Evolutionary conservation across 257 asterid species (phyloP).

Genomic region (Plectranthus barbatus): DNA sequence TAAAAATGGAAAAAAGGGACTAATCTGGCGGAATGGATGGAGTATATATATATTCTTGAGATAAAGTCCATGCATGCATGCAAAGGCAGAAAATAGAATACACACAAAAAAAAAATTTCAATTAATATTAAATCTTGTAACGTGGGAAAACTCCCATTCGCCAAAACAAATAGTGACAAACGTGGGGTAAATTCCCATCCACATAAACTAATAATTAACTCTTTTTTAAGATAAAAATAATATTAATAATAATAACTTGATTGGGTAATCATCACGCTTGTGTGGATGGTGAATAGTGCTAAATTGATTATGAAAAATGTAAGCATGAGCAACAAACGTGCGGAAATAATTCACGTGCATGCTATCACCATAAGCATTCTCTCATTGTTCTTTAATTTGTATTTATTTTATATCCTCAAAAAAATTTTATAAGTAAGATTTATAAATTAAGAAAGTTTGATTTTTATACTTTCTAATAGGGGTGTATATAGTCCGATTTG

Average conservation of each 20-base stretch:
- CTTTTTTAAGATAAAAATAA: too few relatives aligned
- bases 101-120: too few relatives aligned
- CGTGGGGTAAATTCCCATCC: background rate
- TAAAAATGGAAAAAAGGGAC: too few relatives aligned
- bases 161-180: background rate
- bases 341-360: slow-evolving; percentile 1
- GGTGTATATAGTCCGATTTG: too few relatives aligned
- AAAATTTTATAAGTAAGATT: too few relatives aligned
- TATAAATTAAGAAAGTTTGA: too few relatives aligned
- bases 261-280: slow-evolving; percentile 19
- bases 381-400: background rate
- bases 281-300: background rate
- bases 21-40: too few relatives aligned
- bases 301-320: background rate
- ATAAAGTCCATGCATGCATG: background rate
- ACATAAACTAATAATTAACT: too few relatives aligned
- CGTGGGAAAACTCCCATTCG: background rate
- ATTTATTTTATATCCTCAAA: background rate
- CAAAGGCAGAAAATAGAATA: background rate
- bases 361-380: background rate
- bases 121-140: too few relatives aligned
- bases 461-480: too few relatives aligned
- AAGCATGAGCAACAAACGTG: slow-evolving; percentile 2
- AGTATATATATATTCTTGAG: too few relatives aligned
- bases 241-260: too few relatives aligned